Conservation (phyloP, 768 basidiomycete species). For the Coprinopsis strossmayeri region DNA sequence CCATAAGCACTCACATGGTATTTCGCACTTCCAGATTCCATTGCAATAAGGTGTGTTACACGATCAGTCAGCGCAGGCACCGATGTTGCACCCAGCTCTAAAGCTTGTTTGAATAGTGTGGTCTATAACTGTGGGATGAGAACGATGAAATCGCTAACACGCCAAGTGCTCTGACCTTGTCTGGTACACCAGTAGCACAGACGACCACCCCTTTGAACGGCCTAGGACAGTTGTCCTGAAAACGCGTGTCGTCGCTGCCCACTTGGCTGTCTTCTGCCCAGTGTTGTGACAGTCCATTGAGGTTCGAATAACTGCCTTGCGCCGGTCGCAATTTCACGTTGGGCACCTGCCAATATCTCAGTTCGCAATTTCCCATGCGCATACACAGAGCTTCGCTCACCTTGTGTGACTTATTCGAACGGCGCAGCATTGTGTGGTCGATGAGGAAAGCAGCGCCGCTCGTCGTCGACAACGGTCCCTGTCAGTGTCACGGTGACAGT, state of each 20-base stretch:
- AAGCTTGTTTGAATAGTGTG: constrained; percentile 65
- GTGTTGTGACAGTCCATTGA: constrained; percentile 27
- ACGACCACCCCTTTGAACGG: constrained; percentile 62
- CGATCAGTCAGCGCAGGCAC: constrained; percentile 72
- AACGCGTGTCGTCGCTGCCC: constrained; percentile 37
- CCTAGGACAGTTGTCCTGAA: constrained; percentile 49
- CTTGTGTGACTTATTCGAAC: constrained; percentile 64
- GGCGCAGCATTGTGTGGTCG: constrained; percentile 33
- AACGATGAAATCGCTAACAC: no score
- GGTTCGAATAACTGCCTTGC: constrained; percentile 26
- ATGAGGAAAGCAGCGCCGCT: background rate
- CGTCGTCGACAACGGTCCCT: background rate
- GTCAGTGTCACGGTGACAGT: background rate
- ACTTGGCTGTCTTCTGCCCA: constrained; percentile 45
- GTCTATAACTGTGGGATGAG: no score
- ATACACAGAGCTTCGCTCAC: constrained; percentile 20
- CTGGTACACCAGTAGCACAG: constrained; percentile 71
- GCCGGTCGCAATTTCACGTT: constrained; percentile 78
- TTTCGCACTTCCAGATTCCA: constrained; percentile 77
- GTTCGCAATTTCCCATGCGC: background rate
- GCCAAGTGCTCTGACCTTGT: constrained; percentile 48
- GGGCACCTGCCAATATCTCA: constrained; percentile 47
- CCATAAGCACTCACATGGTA: constrained; percentile 48
- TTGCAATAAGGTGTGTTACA: constrained; percentile 85
- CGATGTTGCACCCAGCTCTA: constrained; percentile 72